Evolutionary conservation across 169 alveolate genomes (phyloP), one percentile per base, ranked within the genome.

Genomic region (Nephromyces sp.): DNA sequence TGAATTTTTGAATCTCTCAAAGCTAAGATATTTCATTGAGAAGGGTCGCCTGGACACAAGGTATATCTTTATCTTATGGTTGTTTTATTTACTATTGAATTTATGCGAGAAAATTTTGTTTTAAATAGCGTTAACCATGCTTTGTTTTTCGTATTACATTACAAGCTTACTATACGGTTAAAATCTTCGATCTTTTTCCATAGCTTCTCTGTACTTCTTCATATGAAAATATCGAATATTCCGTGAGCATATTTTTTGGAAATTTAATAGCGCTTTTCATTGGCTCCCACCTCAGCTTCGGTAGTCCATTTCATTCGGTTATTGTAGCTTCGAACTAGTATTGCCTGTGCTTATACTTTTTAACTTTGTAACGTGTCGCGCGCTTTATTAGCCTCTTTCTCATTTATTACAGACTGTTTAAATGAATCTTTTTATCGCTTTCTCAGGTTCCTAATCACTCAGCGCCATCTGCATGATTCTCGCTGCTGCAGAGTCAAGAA

Each of bases 391-490:
- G 31, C 66, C 29, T 31, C 30, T 27, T 15, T 29, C 31, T 33
- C 3, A 25, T 24, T 24, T 25, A 29, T 28, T 68, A 8, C 57
- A 29, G 31, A n/a, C 51, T 70, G 3, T 5, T 27, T 30, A 31
- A 33, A 27, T 28, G 5, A 28, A 2, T 4, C 53, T 32, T 21
- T n/a, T 43, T 15, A 0, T 51, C 22, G 27, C 8, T 24, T 28
- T 28, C 33, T 6, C 70, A 72, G 80, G 24, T 90, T 85, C 71
- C 90, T 91, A 5, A 88, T 90, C 24, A 90, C 95, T 0, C 95
- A 90, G 80, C 83, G 95, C 32, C 95, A 90, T 70, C 83, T 90
- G 65, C 66, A 80, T 74, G 95, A 90, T 80, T 81, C 89, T 66
- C 74, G 87, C 31, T 90, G 95, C 72, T 88, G 85, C 34, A 15